Evolutionary conservation across 1,284 basidiomycete genomes (phyloP), one percentile per base, ranked within the genome.

Genomic region (Marasmius sp.): DNA sequence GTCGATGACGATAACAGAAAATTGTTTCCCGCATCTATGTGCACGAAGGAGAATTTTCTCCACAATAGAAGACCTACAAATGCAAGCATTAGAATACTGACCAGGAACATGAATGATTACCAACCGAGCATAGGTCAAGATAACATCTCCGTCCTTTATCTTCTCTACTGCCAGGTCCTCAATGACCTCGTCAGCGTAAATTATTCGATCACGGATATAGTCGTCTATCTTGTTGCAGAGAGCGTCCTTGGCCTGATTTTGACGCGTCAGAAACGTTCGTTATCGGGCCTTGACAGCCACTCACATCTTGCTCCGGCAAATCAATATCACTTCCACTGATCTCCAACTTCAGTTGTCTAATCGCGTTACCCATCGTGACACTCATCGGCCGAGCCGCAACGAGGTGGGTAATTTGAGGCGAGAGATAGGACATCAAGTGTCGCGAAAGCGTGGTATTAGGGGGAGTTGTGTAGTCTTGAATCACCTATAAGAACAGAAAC

Each of bases 321-420:
- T 98, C 96, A 59, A 95, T 93, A 68, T 94, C 92, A 52, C 95
- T 88, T 20, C 87, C 86, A 71, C 94, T 96, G 73, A 99, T 98
- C 72, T 98, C 95, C 64, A 97, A 83, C 79, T 99, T 99, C 70
- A 99, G 82, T 75, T 97, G 94, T 61, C 96, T 86, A 67, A 95
- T 94, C 0, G 95, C 95, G 70, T 96, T 96, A 0, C 94, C 95
- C 87, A 95, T 94, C 33, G 94, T 93, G n/a, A 94, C 88, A n/a
- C 93, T 92, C 88, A 96, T 91, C 0, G 94, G 92, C 57, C 95
- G 81, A 34, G 93, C 91, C 59, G 91, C 85, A 16, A 95, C 93
- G 16, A 97, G 84, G 75, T 95, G 91, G 33, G 87, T 90, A 67
- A 97, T 97, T 82, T 97, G 95, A 16, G 93, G 92, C 6, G 93